Evolutionary conservation across 2,329 filamentous ascomycete species (phyloP), one percentile per base, ranked within the genome.

Genomic region (Microcyclospora tardicrescens): DNA sequence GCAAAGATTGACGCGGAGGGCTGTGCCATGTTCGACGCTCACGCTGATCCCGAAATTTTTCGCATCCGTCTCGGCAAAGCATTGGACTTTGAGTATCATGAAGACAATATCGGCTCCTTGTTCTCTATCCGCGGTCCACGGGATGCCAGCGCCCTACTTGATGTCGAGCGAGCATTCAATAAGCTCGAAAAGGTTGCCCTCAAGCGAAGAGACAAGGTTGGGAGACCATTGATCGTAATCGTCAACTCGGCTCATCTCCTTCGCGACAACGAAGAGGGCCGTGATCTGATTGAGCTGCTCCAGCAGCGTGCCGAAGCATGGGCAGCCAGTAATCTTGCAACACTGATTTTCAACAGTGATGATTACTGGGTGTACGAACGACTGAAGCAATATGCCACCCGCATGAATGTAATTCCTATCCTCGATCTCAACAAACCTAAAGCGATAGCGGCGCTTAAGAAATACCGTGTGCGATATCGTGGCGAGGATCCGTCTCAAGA

Each of bases 311-410:
- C 91, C 1, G 91, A 98, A 61, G 83, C 91, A 60, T 98, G 91
- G 91, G 89, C 91, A 1, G 91, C 89, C 1, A 77, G 83, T 14
- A 89, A 85, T 47, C 72, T 98, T 8, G 84, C 93, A 24, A 96
- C 91, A 1, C 75, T 85, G 69, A 79, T 98, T 28, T 86, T 98
- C 65, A 96, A 95, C 62, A 87, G 79, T 38, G 91, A 98, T 61
- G 91, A 96, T 58, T 98, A 94, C 63, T 98, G 91, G 91, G 83
- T 98, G 0, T 96, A 95, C 54, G 91, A 98, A 60, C 75, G 87
- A 11, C 66, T 98, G 37, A 95, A 95, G 67, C 80, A 84, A 58
- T 80, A 94, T 42, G 84, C 86, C 2, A 94, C 87, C 2, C 77
- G 91, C 34, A 93, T 98, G 84, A 87, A 95, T 55, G 82, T 98